Percentiles rank a stretch among this genome's conserved stretches.
phyloP scores from a whole-genome alignment of 257 asterid genomes.

The Solanum raphanifolium region DNA sequence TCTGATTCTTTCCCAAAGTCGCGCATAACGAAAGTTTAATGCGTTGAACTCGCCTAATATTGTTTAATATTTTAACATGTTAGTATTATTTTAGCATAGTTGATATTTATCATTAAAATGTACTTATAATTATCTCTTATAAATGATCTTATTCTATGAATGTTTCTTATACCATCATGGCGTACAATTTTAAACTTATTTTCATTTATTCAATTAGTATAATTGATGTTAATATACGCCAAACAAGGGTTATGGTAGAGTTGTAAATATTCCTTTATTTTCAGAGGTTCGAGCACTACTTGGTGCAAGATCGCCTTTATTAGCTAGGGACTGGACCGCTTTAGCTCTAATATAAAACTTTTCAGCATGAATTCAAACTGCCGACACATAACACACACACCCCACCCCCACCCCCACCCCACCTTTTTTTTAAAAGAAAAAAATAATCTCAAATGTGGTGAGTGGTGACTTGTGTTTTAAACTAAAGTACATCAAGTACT shows the following conservation, averaged over 20 bases:
- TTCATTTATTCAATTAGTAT: background rate
- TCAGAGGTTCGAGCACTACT: background rate
- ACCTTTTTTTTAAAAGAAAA: no score
- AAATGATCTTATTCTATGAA: background rate
- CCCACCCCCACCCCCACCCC: no score
- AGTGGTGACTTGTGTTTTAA: background rate
- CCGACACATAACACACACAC: no score
- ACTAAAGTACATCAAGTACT: background rate
- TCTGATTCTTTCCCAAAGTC: no score
- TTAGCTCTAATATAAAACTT: background rate
- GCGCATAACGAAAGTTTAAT: no score
- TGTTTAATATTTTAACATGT: background rate
- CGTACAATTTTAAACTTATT: background rate
- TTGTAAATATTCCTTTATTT: background rate
- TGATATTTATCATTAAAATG: background rate
- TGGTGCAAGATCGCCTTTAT: background rate
- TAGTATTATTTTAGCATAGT: background rate
- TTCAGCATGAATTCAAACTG: background rate
- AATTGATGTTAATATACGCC: background rate
- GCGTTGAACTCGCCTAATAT: no score
- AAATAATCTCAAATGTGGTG: background rate
- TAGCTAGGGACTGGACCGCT: no score
- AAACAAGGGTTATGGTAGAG: background rate
- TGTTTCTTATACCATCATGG: no score
- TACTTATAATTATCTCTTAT: background rate